Base-by-base conservation (phyloP, 495 filamentous ascomycete genomes). In the Lophiostoma macrostomum region DNA sequence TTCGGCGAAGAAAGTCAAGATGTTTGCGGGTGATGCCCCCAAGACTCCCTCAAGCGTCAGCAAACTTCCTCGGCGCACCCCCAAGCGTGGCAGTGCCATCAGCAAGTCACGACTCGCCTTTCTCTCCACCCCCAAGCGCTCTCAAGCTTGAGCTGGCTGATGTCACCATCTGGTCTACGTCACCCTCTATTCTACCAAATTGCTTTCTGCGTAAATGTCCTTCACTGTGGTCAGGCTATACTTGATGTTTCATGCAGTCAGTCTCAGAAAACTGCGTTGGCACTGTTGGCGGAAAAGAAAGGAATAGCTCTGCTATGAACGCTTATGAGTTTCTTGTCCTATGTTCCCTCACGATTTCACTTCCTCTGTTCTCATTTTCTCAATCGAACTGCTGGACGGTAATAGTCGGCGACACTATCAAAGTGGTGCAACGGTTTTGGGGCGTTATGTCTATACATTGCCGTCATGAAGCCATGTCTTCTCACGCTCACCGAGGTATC, bases 61-160 rank as follows among this genome's bases (percentile, higher is more conserved):
- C 44, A 57, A 48, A 19, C 56, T 58, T 19, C 45, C 50, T 32
- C 60, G 51, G 6, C 46, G 55, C 23, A 46, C 40, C 16, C 53
- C 51, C 7, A 56, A 56, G 29, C 29, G 53, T 11, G 40, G 43
- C 1, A 53, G 59, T 22, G 30, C 51, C 31, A 58, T 72, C 37
- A 69, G 60, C 36, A 59, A 53, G 56, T 67, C 67, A 1, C 64
- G 69, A 41, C 36, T 72, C 53, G 65, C 65, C 47, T 56, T 67
- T 30, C 58, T 72, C 1, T 63, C 69, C 11, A 65, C 60, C 43
- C 69, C 69, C 7, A 72, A 69, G 61, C 49, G 54, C 3, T 14
- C 6, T 35, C 54, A 44, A 37, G 31, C 46, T 29, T 57, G 22
- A 51, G 16, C n/a, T n/a, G n/a, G n/a, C n/a, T n/a, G n/a, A n/a